Percentiles rank a stretch among this genome's conserved stretches.
Conservation (phyloP, 129 eudicot genomes). For the Cynara cardunculus region DNA sequence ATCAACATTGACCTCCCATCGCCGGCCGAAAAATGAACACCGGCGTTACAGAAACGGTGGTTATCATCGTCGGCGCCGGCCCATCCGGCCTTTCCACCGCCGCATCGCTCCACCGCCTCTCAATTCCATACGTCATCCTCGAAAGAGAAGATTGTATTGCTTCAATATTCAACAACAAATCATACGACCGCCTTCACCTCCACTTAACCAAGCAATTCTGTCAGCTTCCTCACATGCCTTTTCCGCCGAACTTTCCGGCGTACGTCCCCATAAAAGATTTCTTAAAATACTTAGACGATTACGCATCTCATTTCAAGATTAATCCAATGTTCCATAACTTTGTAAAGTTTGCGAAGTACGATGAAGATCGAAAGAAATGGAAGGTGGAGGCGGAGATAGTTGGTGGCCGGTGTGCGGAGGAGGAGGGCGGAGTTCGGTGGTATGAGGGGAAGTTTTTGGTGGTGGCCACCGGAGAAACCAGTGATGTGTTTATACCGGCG, state of each 20-base stretch:
- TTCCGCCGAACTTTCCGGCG: conserved; percentile 41
- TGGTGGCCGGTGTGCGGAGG: not conserved
- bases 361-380: conserved; percentile 44
- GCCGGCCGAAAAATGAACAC: not conserved
- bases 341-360: conserved; percentile 46
- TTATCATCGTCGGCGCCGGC: conserved; percentile 76
- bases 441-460: conserved; percentile 58
- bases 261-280: conserved; percentile 42
- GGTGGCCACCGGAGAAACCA: conserved; percentile 72
- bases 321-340: conserved; percentile 39
- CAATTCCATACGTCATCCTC: conserved; percentile 55
- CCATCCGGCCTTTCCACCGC: conserved; percentile 81
- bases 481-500: conserved; percentile 46
- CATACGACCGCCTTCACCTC: conserved; percentile 77
- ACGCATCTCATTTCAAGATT: conserved; percentile 55
- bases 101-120: conserved; percentile 48
- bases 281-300: conserved; percentile 52
- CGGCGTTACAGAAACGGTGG: conserved; percentile 25
- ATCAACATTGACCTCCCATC: not conserved
- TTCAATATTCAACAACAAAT: conserved; percentile 59
- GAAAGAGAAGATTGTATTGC: conserved; percentile 82
- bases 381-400: conserved; percentile 19
- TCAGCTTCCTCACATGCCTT: conserved; percentile 47
- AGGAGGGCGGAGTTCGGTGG: conserved; percentile 10
- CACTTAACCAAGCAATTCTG: conserved; percentile 60